phyloP scores from a whole-genome alignment of 2,329 filamentous ascomycete species.

The Venturiaceae sp. region DNA sequence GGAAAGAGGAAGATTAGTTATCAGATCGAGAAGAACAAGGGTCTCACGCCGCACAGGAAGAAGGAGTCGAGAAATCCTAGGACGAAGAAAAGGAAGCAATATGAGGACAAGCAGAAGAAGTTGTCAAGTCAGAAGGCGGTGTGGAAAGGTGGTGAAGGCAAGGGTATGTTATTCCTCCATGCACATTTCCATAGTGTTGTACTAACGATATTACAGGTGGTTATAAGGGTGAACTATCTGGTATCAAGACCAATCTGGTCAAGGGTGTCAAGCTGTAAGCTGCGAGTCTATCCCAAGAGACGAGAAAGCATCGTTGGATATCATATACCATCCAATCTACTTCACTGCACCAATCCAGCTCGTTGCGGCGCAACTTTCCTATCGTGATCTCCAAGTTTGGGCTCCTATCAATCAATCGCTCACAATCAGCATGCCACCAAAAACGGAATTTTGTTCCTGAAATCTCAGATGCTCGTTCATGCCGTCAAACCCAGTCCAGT shows the following conservation, averaged over 20 bases:
- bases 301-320: background rate
- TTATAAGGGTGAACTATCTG: slow-evolving; percentile 85
- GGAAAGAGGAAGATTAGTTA: slow-evolving; percentile 91
- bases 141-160: slow-evolving; percentile 77
- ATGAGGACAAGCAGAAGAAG: slow-evolving; percentile 96
- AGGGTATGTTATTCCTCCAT: slow-evolving; percentile 60
- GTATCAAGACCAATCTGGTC: slow-evolving; percentile 88
- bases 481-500: too few species aligned
- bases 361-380: background rate
- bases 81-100: slow-evolving; percentile 98
- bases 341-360: background rate
- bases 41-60: slow-evolving; percentile 75
- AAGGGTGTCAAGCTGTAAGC: slow-evolving; percentile 73
- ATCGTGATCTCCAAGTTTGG: background rate
- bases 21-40: slow-evolving; percentile 96
- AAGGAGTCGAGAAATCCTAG: slow-evolving; percentile 92
- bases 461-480: background rate
- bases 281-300: background rate
- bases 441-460: background rate
- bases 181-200: background rate
- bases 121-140: slow-evolving; percentile 73
- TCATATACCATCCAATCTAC: background rate
- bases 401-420: background rate
- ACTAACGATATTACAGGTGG: slow-evolving; percentile 71
- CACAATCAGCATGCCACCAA: background rate